phyloP scores from a whole-genome alignment of 2,329 filamentous ascomycete species.

The Fusarium longipes region DNA sequence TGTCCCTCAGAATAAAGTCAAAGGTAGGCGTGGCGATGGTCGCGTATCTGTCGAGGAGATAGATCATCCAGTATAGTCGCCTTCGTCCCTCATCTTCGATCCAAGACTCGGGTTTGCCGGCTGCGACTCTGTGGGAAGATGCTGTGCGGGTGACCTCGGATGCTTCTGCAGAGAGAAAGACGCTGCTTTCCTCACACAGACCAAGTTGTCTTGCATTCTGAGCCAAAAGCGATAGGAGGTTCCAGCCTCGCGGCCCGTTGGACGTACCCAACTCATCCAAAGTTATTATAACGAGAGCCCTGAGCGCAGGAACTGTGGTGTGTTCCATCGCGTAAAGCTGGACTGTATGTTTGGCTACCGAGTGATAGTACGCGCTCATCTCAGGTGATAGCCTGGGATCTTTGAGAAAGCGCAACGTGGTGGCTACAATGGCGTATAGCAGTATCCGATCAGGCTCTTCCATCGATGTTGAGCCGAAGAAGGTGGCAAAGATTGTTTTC shows the following conservation, averaged over 20 bases:
- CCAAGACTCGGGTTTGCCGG: slow-evolving; percentile 55
- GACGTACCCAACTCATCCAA: slow-evolving; percentile 57
- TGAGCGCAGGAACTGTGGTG: slow-evolving; percentile 53
- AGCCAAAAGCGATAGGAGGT: slow-evolving; percentile 53
- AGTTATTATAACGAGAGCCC: slow-evolving; percentile 56
- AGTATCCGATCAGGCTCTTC: slow-evolving; percentile 55
- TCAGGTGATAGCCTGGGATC: slow-evolving; percentile 54
- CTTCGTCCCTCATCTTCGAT: slow-evolving; percentile 59
- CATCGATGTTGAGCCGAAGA: slow-evolving; percentile 56
- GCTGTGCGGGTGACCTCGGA: slow-evolving; percentile 51
- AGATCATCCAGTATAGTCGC: slow-evolving; percentile 59
- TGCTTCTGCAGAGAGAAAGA: slow-evolving; percentile 51
- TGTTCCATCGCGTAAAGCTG: slow-evolving; percentile 58
- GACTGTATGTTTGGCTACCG: slow-evolving; percentile 53
- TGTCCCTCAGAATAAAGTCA: slow-evolving; percentile 57
- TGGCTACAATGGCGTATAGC: slow-evolving; percentile 58
- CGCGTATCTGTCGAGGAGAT: slow-evolving; percentile 58
- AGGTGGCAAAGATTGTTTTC: slow-evolving; percentile 54
- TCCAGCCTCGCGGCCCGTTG: slow-evolving; percentile 57
- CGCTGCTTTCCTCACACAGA: slow-evolving; percentile 54
- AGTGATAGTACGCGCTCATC: slow-evolving; percentile 54
- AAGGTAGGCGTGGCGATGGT: slow-evolving; percentile 56
- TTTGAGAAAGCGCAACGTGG: slow-evolving; percentile 56
- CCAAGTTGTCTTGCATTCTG: slow-evolving; percentile 56
- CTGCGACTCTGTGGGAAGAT: slow-evolving; percentile 51